A percentile compares a stretch with the other conserved stretches of the same genome.
These are phyloP conservation scores for Candida andamanensis DNA, from an alignment of 805 yeast species.

Conservation along the genomic window DNA sequence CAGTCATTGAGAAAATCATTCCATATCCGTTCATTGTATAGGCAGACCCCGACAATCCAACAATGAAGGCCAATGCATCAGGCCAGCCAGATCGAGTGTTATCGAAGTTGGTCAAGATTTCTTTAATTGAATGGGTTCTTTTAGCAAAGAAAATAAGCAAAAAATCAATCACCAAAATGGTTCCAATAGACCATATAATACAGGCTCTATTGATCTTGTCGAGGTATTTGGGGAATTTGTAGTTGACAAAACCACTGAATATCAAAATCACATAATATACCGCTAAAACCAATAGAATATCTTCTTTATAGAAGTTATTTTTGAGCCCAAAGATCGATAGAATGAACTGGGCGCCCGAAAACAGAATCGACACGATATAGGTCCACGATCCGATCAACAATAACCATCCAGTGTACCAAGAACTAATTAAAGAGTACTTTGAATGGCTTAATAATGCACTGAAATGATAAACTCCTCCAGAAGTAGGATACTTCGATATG, in stretches of 20 bases:
- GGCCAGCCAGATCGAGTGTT: constrained; percentile 76
- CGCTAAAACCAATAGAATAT: constrained; percentile 49
- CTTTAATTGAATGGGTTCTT: constrained; percentile 53
- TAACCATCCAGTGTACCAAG: constrained; percentile 81
- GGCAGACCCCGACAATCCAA: constrained; percentile 74
- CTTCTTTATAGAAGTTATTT: constrained; percentile 53
- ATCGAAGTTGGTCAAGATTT: constrained; percentile 63
- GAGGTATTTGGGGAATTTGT: constrained; percentile 52
- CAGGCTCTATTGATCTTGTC: constrained; percentile 64
- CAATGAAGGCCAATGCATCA: constrained; percentile 60
- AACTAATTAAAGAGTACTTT: constrained; percentile 49
- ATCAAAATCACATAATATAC: constrained; percentile 54
- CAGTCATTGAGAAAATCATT: constrained; percentile 74
- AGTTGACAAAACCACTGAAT: constrained; percentile 58
- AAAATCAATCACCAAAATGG: constrained; percentile 63
- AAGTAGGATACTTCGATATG: constrained; percentile 70
- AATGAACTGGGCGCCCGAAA: constrained; percentile 72
- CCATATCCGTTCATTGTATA: constrained; percentile 82
- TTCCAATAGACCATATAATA: constrained; percentile 70
- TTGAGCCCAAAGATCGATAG: constrained; percentile 61
- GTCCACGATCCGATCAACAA: constrained; percentile 73
- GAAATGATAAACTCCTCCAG: constrained; percentile 73
- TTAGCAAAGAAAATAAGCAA: constrained; percentile 54
- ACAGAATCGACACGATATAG: constrained; percentile 66
- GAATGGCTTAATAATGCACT: constrained; percentile 65